Percentiles rank a stretch among this genome's conserved stretches.
Conservation (phyloP, 2,329 filamentous ascomycete genomes). For the Bipolaris sorokiniana region DNA sequence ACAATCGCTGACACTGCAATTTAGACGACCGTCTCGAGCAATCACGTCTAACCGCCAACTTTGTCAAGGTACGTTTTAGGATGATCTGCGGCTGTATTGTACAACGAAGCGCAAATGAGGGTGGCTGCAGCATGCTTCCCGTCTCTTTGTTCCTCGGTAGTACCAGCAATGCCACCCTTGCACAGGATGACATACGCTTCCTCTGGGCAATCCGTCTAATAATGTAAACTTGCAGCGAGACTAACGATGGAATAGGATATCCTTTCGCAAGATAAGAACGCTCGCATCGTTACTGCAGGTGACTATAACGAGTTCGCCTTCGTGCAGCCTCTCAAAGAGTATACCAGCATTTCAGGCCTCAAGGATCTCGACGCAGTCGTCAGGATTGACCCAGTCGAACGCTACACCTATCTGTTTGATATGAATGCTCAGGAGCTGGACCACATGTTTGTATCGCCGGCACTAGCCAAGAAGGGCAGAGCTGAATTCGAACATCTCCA, state of each 20-base stretch:
- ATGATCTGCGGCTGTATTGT: conserved; percentile 2
- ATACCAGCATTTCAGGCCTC: conserved; percentile 61
- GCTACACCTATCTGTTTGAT: conserved; percentile 74
- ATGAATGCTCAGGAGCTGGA: conserved; percentile 73
- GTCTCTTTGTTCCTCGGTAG: conserved; percentile 11
- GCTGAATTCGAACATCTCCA: conserved; percentile 70
- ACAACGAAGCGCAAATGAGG: conserved; percentile 17
- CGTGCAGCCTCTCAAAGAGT: conserved; percentile 64
- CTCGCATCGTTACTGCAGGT: conserved; percentile 66
- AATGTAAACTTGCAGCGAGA: background rate
- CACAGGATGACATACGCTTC: conserved; percentile 19
- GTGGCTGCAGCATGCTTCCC: conserved; percentile 23
- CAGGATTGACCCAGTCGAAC: conserved; percentile 60
- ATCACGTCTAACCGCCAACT: conserved; percentile 61
- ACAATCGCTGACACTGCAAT: conserved; percentile 8
- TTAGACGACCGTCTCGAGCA: conserved; percentile 61
- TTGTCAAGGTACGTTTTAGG: conserved; percentile 39
- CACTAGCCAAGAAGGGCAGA: conserved; percentile 49
- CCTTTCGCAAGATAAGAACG: conserved; percentile 61
- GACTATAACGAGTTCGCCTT: conserved; percentile 77
- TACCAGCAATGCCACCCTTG: conserved; percentile 23
- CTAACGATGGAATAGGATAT: conserved; percentile 52
- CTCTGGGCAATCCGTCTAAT: background rate
- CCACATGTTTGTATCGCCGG: conserved; percentile 70
- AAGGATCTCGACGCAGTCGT: conserved; percentile 67